A percentile compares a stretch with the other conserved stretches of the same genome.
phyloP scores from a whole-genome alignment of 306 rosid species.

The Prunus mume region DNA sequence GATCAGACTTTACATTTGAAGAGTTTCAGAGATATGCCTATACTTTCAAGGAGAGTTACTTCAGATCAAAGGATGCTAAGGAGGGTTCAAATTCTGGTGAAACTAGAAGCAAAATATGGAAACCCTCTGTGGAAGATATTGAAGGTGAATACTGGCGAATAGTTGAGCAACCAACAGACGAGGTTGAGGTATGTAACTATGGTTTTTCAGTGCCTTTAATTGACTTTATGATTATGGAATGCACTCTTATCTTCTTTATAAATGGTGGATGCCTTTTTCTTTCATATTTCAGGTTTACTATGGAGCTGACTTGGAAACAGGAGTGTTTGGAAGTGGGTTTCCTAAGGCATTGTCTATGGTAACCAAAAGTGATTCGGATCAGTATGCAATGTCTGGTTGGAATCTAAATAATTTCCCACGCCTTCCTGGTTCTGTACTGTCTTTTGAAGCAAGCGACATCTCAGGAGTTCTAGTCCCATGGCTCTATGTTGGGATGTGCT shows the following conservation, averaged over 20 bases:
- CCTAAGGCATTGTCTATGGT: slow-evolving; percentile 57
- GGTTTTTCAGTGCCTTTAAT: slow-evolving; percentile 4
- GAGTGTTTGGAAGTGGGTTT: slow-evolving; percentile 87
- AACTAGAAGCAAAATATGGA: slow-evolving; percentile 32
- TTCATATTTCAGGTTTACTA: slow-evolving; percentile 64
- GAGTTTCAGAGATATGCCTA: slow-evolving; percentile 64
- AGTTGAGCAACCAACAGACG: slow-evolving; percentile 82
- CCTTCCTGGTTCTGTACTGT: slow-evolving; percentile 80
- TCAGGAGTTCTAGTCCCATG: slow-evolving; percentile 98
- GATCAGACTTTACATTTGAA: slow-evolving; percentile 63
- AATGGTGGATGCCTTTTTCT: slow-evolving; percentile 15
- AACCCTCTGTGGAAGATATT: slow-evolving; percentile 71
- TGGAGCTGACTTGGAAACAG: slow-evolving; percentile 96
- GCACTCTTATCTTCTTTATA: slow-evolving; percentile 8
- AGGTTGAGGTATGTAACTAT: slow-evolving; percentile 70
- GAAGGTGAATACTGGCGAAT: slow-evolving; percentile 99
- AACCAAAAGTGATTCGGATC: slow-evolving; percentile 36
- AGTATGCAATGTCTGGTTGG: slow-evolving; percentile 80
- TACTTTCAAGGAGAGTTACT: slow-evolving; percentile 69
- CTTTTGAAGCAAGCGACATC: slow-evolving; percentile 85
- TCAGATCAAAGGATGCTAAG: slow-evolving; percentile 43
- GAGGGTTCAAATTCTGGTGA: slow-evolving; percentile 31
- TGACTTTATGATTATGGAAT: not conserved
- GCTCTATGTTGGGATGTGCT: slow-evolving; percentile 98
- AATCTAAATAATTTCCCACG: slow-evolving; percentile 86